A percentile compares a stretch with the other conserved stretches of the same genome.
These are phyloP conservation scores for Aspergillus thermomutatus DNA, from an alignment of 2,329 filamentous ascomycete genomes.

Conservation along the genomic window DNA sequence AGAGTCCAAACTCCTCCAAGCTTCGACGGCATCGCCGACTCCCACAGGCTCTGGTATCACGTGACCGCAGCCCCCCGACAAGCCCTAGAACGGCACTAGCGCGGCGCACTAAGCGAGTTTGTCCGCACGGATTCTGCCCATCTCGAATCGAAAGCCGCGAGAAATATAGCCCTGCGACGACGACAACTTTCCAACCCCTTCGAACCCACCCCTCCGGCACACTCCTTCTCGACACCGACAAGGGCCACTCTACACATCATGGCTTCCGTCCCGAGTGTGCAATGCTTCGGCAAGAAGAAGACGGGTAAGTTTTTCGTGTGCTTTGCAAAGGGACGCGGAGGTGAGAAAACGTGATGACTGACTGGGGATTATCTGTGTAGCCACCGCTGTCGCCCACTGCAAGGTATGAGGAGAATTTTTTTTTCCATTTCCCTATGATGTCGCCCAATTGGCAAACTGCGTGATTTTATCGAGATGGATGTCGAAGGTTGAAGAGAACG, in stretches of 20 bases:
- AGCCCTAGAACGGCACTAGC: constrained; percentile 29
- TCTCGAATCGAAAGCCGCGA: constrained; percentile 25
- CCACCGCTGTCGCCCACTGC: constrained; percentile 87
- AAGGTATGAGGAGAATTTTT: constrained; percentile 59
- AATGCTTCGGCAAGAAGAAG: constrained; percentile 99
- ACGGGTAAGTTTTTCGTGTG: constrained; percentile 49
- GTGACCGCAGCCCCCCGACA: constrained; percentile 26
- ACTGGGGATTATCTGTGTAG: constrained; percentile 45
- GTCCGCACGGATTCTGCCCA: constrained; percentile 37
- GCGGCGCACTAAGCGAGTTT: constrained; percentile 38
- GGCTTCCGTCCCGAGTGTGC: constrained; percentile 76
- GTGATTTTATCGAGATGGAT: constrained; percentile 4
- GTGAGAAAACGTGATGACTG: constrained; percentile 6
- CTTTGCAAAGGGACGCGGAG: background rate
- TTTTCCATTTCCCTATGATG: constrained; percentile 10
- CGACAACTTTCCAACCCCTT: constrained; percentile 28
- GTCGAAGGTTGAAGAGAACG: constrained; percentile 9
- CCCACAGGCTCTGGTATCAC: constrained; percentile 14
- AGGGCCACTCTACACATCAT: constrained; percentile 55
- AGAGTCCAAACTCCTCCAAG: constrained; percentile 8
- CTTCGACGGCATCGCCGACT: constrained; percentile 2
- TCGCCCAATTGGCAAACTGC: constrained; percentile 11
- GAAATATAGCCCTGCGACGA: constrained; percentile 30
- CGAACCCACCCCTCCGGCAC: constrained; percentile 24
- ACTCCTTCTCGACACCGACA: constrained; percentile 39